Percentiles rank a stretch among this genome's conserved stretches.
Evolutionary conservation across 495 filamentous ascomycete species (phyloP).

Genomic region (Podospora sp.): DNA sequence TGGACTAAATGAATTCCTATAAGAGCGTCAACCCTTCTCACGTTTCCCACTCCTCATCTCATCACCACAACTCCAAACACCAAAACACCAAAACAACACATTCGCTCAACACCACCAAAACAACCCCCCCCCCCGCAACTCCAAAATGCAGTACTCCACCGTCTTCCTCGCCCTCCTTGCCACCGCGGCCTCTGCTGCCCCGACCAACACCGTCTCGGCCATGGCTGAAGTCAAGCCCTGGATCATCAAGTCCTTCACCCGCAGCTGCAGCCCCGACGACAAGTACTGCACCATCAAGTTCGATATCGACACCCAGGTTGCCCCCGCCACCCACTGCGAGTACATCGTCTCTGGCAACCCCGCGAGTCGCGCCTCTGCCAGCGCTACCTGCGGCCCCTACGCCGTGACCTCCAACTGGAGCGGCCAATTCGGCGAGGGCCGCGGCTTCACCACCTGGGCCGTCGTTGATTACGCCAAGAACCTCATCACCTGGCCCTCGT

Average conservation of each 20-base stretch:
- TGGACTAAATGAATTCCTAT: too few relatives aligned
- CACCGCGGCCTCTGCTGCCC: conserved; percentile 40
- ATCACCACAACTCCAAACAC: not conserved
- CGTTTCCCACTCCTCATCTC: too few relatives aligned
- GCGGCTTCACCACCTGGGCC: conserved; percentile 57
- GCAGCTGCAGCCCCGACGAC: conserved; percentile 50
- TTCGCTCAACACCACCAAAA: not conserved
- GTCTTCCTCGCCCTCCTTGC: conserved; percentile 44
- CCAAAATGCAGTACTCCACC: conserved; percentile 52
- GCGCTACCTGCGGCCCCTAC: conserved; percentile 49
- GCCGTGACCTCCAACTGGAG: conserved; percentile 59
- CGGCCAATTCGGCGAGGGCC: conserved; percentile 54
- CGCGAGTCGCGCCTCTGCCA: conserved; percentile 47
- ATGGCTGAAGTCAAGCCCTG: conserved; percentile 46
- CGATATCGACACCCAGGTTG: conserved; percentile 49
- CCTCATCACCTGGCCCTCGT: conserved; percentile 54
- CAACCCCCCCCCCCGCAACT: not conserved
- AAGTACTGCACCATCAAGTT: conserved; percentile 53
- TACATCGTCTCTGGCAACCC: conserved; percentile 46
- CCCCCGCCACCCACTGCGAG: conserved; percentile 34
- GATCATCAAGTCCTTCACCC: conserved; percentile 52
- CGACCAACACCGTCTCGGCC: conserved; percentile 40
- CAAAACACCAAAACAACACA: not conserved
- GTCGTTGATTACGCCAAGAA: conserved; percentile 47
- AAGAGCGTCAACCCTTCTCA: too few relatives aligned